phyloP scores from a whole-genome alignment of 306 rosid genomes.

The Vigna radiata region DNA sequence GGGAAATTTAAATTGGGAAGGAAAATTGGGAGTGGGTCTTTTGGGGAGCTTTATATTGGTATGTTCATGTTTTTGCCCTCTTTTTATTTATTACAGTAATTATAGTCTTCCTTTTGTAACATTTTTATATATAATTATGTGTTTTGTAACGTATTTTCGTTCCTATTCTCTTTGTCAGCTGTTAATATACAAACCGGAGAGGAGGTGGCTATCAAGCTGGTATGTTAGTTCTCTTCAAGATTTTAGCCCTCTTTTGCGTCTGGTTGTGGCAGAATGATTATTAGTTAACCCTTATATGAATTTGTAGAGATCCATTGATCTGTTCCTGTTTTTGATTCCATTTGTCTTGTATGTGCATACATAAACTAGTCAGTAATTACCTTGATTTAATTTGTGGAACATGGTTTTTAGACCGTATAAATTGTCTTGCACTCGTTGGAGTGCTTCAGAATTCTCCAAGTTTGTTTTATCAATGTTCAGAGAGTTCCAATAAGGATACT shows the following conservation, averaged over 20 bases:
- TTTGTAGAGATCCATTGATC: constrained; percentile 13
- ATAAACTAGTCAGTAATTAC: constrained; percentile 30
- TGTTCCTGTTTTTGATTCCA: constrained; percentile 23
- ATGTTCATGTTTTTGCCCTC: constrained; percentile 29
- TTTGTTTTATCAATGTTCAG: constrained; percentile 3
- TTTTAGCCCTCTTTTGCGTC: constrained; percentile 14
- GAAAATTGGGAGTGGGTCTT: constrained; percentile 99
- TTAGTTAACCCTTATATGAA: constrained; percentile 27
- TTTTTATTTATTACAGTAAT: neutral
- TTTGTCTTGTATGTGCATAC: neutral
- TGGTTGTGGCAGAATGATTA: constrained; percentile 34
- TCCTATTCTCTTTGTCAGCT: constrained; percentile 57
- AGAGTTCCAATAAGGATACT: constrained; percentile 6
- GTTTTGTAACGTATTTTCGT: constrained; percentile 33
- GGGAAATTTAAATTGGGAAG: constrained; percentile 96
- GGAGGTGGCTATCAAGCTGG: constrained; percentile 99
- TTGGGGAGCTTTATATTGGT: constrained; percentile 99
- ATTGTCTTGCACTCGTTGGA: constrained; percentile 7
- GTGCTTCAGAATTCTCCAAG: constrained; percentile 8
- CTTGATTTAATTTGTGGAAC: constrained; percentile 23
- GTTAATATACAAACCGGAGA: constrained; percentile 95
- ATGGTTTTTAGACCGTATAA: constrained; percentile 8
- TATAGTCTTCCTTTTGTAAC: neutral
- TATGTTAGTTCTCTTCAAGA: constrained; percentile 51
- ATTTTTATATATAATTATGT: constrained; percentile 19